A percentile compares a stretch with the other conserved stretches of the same genome.
Evolutionary conservation across 108 stramenopile species (phyloP).

Genomic region (Nitzschia sp.): DNA sequence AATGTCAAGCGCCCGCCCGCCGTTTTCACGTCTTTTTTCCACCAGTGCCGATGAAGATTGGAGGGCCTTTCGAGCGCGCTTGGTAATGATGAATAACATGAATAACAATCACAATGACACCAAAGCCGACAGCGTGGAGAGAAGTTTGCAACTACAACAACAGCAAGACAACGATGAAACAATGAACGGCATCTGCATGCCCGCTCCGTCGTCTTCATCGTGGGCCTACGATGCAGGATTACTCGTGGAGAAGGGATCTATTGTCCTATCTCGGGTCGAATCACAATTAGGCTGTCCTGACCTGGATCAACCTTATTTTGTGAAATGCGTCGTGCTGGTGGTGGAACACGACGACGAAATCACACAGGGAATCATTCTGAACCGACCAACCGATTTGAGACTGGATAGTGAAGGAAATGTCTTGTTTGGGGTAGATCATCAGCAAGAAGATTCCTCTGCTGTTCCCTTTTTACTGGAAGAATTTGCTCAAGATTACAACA

Average conservation of each 20-base stretch:
- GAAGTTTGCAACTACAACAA: no score
- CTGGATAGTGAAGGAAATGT: slow-evolving; percentile 45
- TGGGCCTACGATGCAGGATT: slow-evolving; percentile 65
- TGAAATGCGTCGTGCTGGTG: slow-evolving; percentile 61
- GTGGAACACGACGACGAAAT: slow-evolving; percentile 51
- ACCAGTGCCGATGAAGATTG: slow-evolving; percentile 47
- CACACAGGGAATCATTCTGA: slow-evolving; percentile 60
- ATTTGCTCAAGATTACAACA: no score
- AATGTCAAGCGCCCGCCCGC: no score
- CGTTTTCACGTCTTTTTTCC: neutral
- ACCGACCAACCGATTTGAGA: slow-evolving; percentile 42
- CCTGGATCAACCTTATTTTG: slow-evolving; percentile 50
- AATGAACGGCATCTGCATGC: no score
- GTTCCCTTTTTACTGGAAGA: neutral
- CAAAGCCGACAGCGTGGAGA: no score
- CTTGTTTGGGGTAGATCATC: slow-evolving; percentile 30
- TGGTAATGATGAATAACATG: slow-evolving; percentile 23
- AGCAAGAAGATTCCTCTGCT: slow-evolving; percentile 19
- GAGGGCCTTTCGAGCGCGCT: slow-evolving; percentile 66
- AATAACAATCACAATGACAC: neutral
- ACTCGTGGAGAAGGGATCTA: slow-evolving; percentile 55
- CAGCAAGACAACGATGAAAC: no score
- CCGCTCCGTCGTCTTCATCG: slow-evolving; percentile 3
- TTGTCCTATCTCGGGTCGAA: slow-evolving; percentile 47
- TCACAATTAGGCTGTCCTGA: slow-evolving; percentile 46